A percentile compares a stretch with the other conserved stretches of the same genome.
Evolutionary conservation across 2,329 filamentous ascomycete genomes (phyloP).

Genomic region (Penicillium sp.): DNA sequence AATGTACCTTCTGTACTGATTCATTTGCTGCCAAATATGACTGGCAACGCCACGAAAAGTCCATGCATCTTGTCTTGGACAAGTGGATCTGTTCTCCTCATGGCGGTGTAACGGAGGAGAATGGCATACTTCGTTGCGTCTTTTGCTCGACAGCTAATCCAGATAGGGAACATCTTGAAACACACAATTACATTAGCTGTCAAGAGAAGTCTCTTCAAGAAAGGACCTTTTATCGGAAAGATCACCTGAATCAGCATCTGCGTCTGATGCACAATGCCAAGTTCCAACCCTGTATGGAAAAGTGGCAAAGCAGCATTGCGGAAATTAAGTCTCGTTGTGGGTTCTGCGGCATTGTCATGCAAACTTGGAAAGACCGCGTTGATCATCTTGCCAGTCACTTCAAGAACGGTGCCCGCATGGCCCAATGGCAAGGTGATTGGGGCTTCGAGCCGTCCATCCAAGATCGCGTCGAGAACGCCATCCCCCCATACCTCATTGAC

Average conservation of each 20-base stretch:
- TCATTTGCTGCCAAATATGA: conserved; percentile 61
- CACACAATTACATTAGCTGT: conserved; percentile 61
- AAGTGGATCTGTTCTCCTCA: conserved; percentile 63
- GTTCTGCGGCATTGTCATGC: conserved; percentile 44
- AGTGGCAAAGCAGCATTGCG: conserved; percentile 59
- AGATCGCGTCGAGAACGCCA: conserved; percentile 39
- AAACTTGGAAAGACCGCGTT: conserved; percentile 49
- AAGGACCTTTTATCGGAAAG: conserved; percentile 64
- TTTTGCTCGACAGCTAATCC: conserved; percentile 61
- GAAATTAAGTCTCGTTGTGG: conserved; percentile 55
- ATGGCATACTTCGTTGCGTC: conserved; percentile 57
- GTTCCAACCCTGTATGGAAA: conserved; percentile 58
- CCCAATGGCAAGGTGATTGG: conserved; percentile 46
- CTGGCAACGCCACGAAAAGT: conserved; percentile 62
- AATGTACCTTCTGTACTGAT: conserved; percentile 62
- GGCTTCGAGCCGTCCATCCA: conserved; percentile 43
- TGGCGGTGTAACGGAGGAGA: conserved; percentile 54
- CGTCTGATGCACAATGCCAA: conserved; percentile 62
- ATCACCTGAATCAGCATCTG: conserved; percentile 64
- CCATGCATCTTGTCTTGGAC: conserved; percentile 58
- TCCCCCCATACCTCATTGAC: conserved; percentile 41
- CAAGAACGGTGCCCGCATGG: conserved; percentile 41
- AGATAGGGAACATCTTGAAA: conserved; percentile 58
- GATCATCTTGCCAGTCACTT: conserved; percentile 46
- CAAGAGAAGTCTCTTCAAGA: conserved; percentile 62